Evolutionary conservation across 495 filamentous ascomycete genomes (phyloP), one percentile per base, ranked within the genome.

Genomic region (Penicillium ucsense): DNA sequence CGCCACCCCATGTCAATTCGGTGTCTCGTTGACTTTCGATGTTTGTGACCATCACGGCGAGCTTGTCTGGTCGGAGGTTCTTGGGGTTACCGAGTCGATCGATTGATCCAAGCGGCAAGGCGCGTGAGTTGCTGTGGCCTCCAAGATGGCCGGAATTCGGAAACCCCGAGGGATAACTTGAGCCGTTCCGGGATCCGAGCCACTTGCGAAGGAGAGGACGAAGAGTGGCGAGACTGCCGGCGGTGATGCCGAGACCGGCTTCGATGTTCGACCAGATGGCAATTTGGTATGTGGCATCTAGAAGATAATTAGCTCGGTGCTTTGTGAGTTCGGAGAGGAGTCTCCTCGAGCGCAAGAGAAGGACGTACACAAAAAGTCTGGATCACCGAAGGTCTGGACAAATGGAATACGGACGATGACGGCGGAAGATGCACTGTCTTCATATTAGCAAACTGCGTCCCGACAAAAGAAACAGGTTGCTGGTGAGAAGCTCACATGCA

Each of bases 221-320:
- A 7, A 74, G 66, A 8, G 66, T 72, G 38, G 71, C 71, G 5
- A 75, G 67, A 46, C 67, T 71, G 8, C 65, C 72, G 39, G 70
- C 68, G 1, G 71, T 64, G 49, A 75, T 72, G 10, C 70, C 72
- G 0, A 74, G 59, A 20, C 63, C 68, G n/a, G 55, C 55, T 55
- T 75, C 71, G 48, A 67, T 60, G 43, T 61, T 65, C 37, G 67
- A 70, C 71, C 71, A 75, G 44, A 73, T 53, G 29, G 67, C 67
- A 44, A 73, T 65, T 42, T 68, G 56, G 46, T 62, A 59, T 35
- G 68, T 73, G 20, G 70, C 57, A 34, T 66, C 67, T 70, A 27
- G 27, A 8, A 30, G 35, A 35, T 58, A 44, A 46, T 46, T 37
- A 43, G 6, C 20, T 30, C 4, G 4, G 12, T 20, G 20, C 20